Percentiles rank a stretch among this genome's conserved stretches.
Evolutionary conservation across 2,329 filamentous ascomycete genomes (phyloP).

Genomic region (Furcasterigmium furcatum): DNA sequence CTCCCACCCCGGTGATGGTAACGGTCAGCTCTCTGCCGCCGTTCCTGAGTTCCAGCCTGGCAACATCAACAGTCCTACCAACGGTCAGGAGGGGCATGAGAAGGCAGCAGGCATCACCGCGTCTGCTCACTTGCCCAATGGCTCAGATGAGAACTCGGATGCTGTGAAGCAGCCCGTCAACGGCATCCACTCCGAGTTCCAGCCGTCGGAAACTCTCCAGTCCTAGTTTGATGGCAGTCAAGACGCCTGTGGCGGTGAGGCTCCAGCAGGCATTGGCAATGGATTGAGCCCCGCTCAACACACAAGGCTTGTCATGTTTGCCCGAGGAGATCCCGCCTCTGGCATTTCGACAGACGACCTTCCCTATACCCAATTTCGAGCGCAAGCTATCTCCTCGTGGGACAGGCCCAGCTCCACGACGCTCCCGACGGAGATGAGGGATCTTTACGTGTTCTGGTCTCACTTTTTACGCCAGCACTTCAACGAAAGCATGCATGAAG

Average conservation of each 20-base stretch:
- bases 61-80: conserved; percentile 1
- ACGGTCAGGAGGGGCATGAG: not conserved
- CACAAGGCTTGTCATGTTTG: conserved; percentile 8
- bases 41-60: conserved; percentile 60
- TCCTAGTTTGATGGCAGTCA: conserved; percentile 13
- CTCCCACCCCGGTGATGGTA: conserved; percentile 30
- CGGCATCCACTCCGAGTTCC: conserved; percentile 20
- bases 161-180: conserved; percentile 13
- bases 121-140: conserved; percentile 4
- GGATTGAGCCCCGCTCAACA: conserved; percentile 8
- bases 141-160: conserved; percentile 9
- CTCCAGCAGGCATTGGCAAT: conserved; percentile 1
- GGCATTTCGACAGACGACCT: conserved; percentile 9
- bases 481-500: conserved; percentile 71
- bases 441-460: conserved; percentile 73
- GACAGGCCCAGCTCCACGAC: too few relatives aligned
- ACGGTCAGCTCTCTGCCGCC: conserved; percentile 52
- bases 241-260: conserved; percentile 6
- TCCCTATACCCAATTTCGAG: conserved; percentile 30
- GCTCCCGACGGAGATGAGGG: conserved; percentile 55
- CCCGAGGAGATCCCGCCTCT: conserved; percentile 1
- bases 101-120: not conserved
- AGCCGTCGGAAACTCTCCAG: conserved; percentile 10
- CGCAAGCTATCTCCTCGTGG: too few relatives aligned
- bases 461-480: conserved; percentile 70